Evolutionary conservation across 176 grass and related monocot genomes (phyloP).

Genomic region (Triticum dicoccoides): DNA sequence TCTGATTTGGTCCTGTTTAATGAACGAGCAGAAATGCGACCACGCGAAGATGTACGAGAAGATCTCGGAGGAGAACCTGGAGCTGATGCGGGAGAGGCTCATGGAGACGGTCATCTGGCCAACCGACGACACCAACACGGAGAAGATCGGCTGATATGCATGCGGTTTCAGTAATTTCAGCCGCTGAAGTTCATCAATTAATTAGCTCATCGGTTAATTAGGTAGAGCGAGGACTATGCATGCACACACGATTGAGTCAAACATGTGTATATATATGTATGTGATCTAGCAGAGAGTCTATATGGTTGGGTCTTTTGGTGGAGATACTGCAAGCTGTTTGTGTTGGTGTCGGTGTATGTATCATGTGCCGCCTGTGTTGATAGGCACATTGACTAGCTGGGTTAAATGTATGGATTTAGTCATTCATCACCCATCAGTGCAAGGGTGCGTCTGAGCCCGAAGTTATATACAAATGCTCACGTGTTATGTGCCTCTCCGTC

Average conservation of each 20-base stretch:
- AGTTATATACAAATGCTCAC: neutral
- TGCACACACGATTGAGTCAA: neutral
- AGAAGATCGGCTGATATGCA: constrained; percentile 53
- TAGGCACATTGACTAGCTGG: neutral
- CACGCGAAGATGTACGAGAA: constrained; percentile 45
- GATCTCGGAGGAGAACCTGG: constrained; percentile 54
- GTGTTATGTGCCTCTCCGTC: neutral
- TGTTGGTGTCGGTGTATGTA: too few relatives aligned
- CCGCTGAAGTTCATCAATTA: neutral
- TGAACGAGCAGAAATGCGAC: constrained; percentile 28
- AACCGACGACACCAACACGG: constrained; percentile 57
- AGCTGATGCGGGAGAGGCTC: constrained; percentile 61
- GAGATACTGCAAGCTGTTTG: neutral
- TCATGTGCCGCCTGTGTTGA: neutral
- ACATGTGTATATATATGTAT: constrained; percentile 20
- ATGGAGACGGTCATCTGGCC: constrained; percentile 82
- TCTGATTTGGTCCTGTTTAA: neutral
- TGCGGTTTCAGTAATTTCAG: neutral
- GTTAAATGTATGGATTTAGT: neutral
- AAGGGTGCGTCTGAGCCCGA: neutral
- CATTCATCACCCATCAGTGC: neutral
- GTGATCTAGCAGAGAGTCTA: neutral
- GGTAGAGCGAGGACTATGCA: constrained; percentile 11
- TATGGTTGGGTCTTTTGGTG: neutral
- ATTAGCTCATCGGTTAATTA: constrained; percentile 22